Conservation (phyloP, 2,329 filamentous ascomycete species). For the Fusarium heterosporum region DNA sequence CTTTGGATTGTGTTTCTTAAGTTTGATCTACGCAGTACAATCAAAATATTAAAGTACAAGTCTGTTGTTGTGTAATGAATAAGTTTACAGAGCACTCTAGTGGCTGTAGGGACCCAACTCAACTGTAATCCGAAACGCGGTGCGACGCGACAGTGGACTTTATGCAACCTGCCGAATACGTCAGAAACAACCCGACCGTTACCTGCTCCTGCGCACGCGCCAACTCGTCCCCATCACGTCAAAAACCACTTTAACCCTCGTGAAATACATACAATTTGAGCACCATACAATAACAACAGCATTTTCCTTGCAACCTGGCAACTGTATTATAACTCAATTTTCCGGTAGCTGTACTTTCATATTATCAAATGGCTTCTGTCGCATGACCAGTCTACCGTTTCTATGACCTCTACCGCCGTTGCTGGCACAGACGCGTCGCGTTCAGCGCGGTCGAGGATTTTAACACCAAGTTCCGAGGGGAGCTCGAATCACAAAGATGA, state of each 20-base stretch:
- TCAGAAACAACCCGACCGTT: slow-evolving; percentile 14
- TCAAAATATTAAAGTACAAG: background rate
- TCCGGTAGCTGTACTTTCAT: slow-evolving; percentile 7
- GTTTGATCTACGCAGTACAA: background rate
- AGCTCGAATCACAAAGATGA: slow-evolving; percentile 54
- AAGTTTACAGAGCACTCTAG: background rate
- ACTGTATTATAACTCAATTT: slow-evolving; percentile 17
- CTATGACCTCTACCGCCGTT: slow-evolving; percentile 52
- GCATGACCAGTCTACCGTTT: slow-evolving; percentile 35
- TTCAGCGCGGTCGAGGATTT: slow-evolving; percentile 56
- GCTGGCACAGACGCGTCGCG: slow-evolving; percentile 63
- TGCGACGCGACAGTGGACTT: slow-evolving; percentile 3
- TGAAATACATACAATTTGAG: slow-evolving; percentile 11
- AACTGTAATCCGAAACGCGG: slow-evolving; percentile 24
- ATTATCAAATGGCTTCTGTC: slow-evolving; percentile 29
- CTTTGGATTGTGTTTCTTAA: too few species aligned
- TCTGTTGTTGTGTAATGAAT: background rate
- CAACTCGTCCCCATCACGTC: slow-evolving; percentile 3
- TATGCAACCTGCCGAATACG: slow-evolving; percentile 20
- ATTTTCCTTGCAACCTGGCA: slow-evolving; percentile 23
- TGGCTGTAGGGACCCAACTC: background rate
- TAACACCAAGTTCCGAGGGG: slow-evolving; percentile 56
- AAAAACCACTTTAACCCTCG: slow-evolving; percentile 35
- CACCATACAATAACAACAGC: slow-evolving; percentile 24
- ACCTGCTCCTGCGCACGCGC: slow-evolving; percentile 17